phyloP scores from a whole-genome alignment of 345 rosid species.

The Arabidopsis suecica region DNA sequence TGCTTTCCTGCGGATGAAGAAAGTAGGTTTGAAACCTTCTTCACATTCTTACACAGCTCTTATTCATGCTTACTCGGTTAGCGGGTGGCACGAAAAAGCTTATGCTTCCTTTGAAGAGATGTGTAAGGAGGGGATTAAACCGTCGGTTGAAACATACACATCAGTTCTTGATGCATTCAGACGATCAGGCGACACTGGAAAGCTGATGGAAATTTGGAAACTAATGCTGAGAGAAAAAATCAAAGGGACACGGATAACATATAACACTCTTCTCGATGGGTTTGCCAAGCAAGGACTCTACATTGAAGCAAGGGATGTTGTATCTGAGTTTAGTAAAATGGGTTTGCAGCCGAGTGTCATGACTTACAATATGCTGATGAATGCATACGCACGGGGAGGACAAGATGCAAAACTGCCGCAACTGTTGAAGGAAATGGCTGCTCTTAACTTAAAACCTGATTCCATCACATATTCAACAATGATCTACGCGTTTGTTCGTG shows the following conservation, averaged over 20 bases:
- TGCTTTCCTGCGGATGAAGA: constrained; percentile 79
- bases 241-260: constrained; percentile 73
- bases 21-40: constrained; percentile 69
- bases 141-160: constrained; percentile 83
- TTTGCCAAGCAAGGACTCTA: constrained; percentile 90
- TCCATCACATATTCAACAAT: constrained; percentile 82
- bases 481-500: constrained; percentile 86
- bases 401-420: constrained; percentile 81
- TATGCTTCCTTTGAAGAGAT: constrained; percentile 65
- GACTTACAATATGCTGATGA: constrained; percentile 95
- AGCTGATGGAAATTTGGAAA: constrained; percentile 79
- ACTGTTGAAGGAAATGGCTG: constrained; percentile 79
- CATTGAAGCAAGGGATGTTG: constrained; percentile 80
- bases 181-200: constrained; percentile 68
- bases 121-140: constrained; percentile 70
- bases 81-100: constrained; percentile 88
- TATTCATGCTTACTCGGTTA: constrained; percentile 83
- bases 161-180: constrained; percentile 84
- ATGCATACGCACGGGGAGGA: constrained; percentile 89
- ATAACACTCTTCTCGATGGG: constrained; percentile 84
- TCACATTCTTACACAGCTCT: constrained; percentile 86
- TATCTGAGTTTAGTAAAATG: constrained; percentile 74
- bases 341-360: constrained; percentile 81
- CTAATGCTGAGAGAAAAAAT: constrained; percentile 64
- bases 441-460: constrained; percentile 74